These are phyloP conservation scores for Salicornia ramosissima DNA, from an alignment of 148 eudicot genomes.

Conservation along the genomic window DNA sequence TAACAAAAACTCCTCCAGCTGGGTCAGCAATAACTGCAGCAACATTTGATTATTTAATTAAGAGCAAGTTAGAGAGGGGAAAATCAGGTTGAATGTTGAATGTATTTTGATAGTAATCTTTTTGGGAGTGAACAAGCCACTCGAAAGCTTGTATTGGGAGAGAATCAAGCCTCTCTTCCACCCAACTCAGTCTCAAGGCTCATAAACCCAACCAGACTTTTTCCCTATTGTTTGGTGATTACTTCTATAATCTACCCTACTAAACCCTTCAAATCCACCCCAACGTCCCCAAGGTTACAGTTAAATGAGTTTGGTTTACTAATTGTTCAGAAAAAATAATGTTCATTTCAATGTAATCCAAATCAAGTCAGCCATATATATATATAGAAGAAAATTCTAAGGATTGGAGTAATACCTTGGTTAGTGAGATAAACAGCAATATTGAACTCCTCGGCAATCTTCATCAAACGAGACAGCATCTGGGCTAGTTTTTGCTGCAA, in stretches of 20 bases:
- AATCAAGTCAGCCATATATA: neutral
- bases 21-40: constrained; percentile 92
- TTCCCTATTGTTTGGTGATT: too few relatives aligned
- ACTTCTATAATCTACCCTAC: too few relatives aligned
- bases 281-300: too few relatives aligned
- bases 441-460: constrained; percentile 91
- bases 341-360: neutral
- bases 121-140: too few relatives aligned
- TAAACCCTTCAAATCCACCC: too few relatives aligned
- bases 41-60: neutral
- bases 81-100: too few relatives aligned
- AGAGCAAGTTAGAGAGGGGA: too few relatives aligned
- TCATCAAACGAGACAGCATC: constrained; percentile 81
- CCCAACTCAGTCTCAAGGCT: too few relatives aligned
- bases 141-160: too few relatives aligned
- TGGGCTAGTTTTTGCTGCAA: constrained; percentile 94
- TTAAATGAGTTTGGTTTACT: neutral
- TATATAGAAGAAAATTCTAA: neutral
- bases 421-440: constrained; percentile 91
- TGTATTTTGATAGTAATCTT: too few relatives aligned
- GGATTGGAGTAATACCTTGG: constrained; percentile 49
- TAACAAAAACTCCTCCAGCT: constrained; percentile 87
- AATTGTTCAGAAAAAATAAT: neutral
- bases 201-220: too few relatives aligned
- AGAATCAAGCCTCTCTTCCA: too few relatives aligned